Conservation (phyloP, 257 asterid species). For the Ehretia macrophylla region DNA sequence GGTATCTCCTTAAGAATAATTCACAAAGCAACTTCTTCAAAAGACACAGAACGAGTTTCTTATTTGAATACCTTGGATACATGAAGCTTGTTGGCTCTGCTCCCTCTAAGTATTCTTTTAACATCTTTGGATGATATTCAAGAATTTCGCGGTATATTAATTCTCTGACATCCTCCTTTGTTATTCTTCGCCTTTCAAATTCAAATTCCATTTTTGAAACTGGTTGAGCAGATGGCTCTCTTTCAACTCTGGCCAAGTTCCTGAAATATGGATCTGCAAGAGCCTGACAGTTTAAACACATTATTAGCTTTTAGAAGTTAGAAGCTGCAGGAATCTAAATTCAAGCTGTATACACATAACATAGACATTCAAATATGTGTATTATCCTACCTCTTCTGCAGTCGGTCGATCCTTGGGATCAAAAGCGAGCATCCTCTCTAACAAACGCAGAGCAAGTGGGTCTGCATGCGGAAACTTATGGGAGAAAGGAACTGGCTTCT, state of each 20-base stretch:
- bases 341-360: not conserved
- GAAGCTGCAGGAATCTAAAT: not conserved
- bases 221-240: conserved; percentile 95
- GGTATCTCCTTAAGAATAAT: too few relatives aligned
- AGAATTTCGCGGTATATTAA: conserved; percentile 89
- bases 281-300: conserved; percentile 55
- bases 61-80: conserved; percentile 77
- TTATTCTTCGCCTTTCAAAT: conserved; percentile 90
- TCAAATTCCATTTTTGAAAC: conserved; percentile 97
- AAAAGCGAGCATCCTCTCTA: conserved; percentile 93
- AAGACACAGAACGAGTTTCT: not conserved
- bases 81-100: conserved; percentile 89
- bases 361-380: conserved; percentile 1
- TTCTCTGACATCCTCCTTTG: conserved; percentile 91
- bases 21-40: not conserved
- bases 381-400: conserved; percentile 71
- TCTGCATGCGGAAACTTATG: conserved; percentile 88
- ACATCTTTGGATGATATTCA: conserved; percentile 95
- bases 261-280: conserved; percentile 98
- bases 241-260: conserved; percentile 93
- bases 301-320: conserved; percentile 19
- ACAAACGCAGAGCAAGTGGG: conserved; percentile 78
- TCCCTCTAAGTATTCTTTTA: conserved; percentile 83
- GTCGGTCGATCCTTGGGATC: conserved; percentile 93
- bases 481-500: conserved; percentile 68